Evolutionary conservation across 2,329 filamentous ascomycete species (phyloP).

Genomic region (Stemphylium beticola): DNA sequence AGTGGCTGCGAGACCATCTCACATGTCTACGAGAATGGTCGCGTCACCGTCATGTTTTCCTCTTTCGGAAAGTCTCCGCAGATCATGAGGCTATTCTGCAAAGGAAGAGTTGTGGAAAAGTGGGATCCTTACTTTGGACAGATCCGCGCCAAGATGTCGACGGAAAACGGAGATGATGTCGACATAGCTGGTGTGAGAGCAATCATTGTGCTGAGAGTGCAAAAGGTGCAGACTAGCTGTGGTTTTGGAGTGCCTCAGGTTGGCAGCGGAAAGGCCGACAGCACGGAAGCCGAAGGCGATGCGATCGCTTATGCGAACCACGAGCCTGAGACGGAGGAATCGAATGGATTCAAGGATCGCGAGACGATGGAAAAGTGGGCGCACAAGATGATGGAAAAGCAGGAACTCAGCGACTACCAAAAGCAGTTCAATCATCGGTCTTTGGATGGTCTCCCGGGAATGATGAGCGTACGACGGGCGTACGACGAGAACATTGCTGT

Average conservation of each 20-base stretch:
- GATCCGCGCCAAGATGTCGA: conserved; percentile 52
- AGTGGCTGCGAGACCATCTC: conserved; percentile 78
- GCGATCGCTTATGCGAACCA: conserved; percentile 31
- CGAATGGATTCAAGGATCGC: conserved; percentile 47
- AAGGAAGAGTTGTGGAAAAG: conserved; percentile 65
- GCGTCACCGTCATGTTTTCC: conserved; percentile 77
- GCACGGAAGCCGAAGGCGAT: conserved; percentile 15
- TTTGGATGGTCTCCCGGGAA: conserved; percentile 32
- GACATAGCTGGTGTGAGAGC: conserved; percentile 52
- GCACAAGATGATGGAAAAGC: conserved; percentile 56
- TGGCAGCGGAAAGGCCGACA: conserved; percentile 19
- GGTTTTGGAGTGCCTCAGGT: conserved; percentile 68
- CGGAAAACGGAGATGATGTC: conserved; percentile 33
- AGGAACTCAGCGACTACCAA: conserved; percentile 63
- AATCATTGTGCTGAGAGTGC: conserved; percentile 67
- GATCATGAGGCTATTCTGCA: conserved; percentile 70
- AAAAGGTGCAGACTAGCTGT: conserved; percentile 69
- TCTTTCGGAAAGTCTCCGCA: conserved; percentile 66
- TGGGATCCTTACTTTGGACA: conserved; percentile 53
- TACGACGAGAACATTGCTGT: conserved; percentile 54
- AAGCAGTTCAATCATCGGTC: conserved; percentile 57
- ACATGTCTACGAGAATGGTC: conserved; percentile 77
- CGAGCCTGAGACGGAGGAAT: conserved; percentile 16
- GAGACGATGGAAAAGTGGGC: conserved; percentile 63
- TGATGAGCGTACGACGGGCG: conserved; percentile 56